These are phyloP conservation scores for Colletotrichum zoysiae DNA, from an alignment of 2,329 filamentous ascomycete genomes.

Conservation along the genomic window DNA sequence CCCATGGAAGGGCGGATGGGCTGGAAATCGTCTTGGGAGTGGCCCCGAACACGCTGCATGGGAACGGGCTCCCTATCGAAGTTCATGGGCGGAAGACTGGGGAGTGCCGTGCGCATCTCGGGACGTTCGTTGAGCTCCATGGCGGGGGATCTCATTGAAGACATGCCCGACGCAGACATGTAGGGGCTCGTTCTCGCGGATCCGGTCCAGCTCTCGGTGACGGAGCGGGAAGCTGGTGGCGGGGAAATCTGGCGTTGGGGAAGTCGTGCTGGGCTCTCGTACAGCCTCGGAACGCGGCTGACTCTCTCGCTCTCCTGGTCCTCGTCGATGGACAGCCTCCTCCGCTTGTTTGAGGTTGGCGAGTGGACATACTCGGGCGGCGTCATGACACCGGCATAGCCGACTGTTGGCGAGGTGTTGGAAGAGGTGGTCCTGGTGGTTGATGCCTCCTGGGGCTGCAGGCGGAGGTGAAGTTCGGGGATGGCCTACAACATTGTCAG, in stretches of 20 bases:
- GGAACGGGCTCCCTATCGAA: constrained; percentile 53
- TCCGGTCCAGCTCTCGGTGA: constrained; percentile 53
- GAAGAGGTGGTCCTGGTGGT: constrained; percentile 50
- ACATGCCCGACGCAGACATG: constrained; percentile 48
- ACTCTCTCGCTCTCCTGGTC: constrained; percentile 55
- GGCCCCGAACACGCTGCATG: constrained; percentile 50
- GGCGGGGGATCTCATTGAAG: constrained; percentile 48
- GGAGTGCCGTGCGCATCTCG: constrained; percentile 55
- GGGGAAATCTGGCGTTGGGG: constrained; percentile 54
- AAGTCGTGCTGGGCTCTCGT: constrained; percentile 52
- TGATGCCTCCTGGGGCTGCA: constrained; percentile 50
- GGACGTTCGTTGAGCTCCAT: constrained; percentile 52
- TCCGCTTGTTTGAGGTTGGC: constrained; percentile 61
- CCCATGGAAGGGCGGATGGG: constrained; percentile 49
- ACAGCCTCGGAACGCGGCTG: constrained; percentile 62
- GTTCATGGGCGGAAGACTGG: constrained; percentile 56
- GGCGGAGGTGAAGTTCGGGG: constrained; percentile 58
- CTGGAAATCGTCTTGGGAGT: constrained; percentile 53
- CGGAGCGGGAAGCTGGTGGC: constrained; percentile 44
- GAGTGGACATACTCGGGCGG: constrained; percentile 65
- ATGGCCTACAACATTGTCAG: constrained; percentile 53
- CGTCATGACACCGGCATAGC: constrained; percentile 49
- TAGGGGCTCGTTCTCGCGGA: constrained; percentile 53
- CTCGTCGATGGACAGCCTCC: constrained; percentile 58
- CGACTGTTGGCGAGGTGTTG: constrained; percentile 51